A percentile compares a stretch with the other conserved stretches of the same genome.
phyloP scores from a whole-genome alignment of 495 filamentous ascomycete species.

The Letharia lupina region DNA sequence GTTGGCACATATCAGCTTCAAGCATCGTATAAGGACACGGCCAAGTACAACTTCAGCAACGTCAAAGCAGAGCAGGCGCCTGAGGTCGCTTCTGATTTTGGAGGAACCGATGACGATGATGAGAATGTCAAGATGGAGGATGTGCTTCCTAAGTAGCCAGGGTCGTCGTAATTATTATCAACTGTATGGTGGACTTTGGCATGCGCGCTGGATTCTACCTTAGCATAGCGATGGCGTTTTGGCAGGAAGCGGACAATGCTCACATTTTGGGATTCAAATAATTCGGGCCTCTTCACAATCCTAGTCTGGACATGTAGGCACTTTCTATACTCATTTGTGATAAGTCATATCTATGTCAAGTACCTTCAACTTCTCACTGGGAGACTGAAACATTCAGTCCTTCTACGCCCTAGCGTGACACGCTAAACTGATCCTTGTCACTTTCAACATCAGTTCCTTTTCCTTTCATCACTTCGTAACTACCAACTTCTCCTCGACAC shows the following conservation, averaged over 20 bases:
- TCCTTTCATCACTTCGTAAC: neutral
- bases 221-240: conserved; percentile 15
- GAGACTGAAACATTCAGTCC: too few relatives aligned
- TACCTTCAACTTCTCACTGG: neutral
- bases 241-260: neutral
- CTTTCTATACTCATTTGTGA: neutral
- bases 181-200: neutral
- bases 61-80: conserved; percentile 44
- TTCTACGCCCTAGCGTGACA: neutral
- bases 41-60: conserved; percentile 31
- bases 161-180: neutral
- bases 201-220: neutral
- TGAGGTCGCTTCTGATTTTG: conserved; percentile 33
- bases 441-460: neutral
- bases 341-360: neutral
- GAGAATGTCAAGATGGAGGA: conserved; percentile 73
- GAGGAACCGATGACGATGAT: conserved; percentile 47
- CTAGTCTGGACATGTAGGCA: neutral
- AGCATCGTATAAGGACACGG: conserved; percentile 42
- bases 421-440: neutral
- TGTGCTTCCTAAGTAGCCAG: conserved; percentile 33
- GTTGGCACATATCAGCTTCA: conserved; percentile 78
- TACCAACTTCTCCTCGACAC: neutral
- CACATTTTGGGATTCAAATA: neutral
- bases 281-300: neutral